Conservation (phyloP, 495 filamentous ascomycete species). For the Daldinia childiae region DNA sequence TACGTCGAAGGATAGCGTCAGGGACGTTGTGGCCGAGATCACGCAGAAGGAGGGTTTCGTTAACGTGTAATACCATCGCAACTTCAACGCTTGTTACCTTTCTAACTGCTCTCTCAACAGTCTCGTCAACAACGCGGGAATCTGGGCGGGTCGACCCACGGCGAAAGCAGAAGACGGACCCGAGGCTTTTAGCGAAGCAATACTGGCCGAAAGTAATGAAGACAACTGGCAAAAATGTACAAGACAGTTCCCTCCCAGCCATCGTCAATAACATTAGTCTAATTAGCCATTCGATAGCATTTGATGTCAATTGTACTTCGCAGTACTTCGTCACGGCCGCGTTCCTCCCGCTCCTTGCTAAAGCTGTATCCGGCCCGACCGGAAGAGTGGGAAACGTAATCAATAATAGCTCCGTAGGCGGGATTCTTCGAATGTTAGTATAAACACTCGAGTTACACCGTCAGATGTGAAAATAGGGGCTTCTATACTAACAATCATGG, state of each 20-base stretch:
- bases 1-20: constrained; percentile 76
- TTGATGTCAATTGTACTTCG: constrained; percentile 80
- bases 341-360: constrained; percentile 55
- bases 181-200: constrained; percentile 37
- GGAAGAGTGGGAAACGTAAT: constrained; percentile 66
- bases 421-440: constrained; percentile 49
- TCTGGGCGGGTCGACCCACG: constrained; percentile 57
- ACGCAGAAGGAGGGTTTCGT: constrained; percentile 69
- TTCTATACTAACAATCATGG: not conserved
- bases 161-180: constrained; percentile 32
- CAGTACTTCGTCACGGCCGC: constrained; percentile 64
- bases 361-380: constrained; percentile 56
- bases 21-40: constrained; percentile 70
- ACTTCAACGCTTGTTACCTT: constrained; percentile 48
- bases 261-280: constrained; percentile 38
- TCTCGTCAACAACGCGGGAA: constrained; percentile 83
- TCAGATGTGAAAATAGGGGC: not conserved
- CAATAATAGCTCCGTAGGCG: constrained; percentile 65
- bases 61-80: constrained; percentile 58
- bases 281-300: constrained; percentile 59
- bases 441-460: not conserved
- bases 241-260: not conserved
- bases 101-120: constrained; percentile 53
- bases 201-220: constrained; percentile 57
- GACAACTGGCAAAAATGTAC: constrained; percentile 65